These are phyloP conservation scores for Hemileccinum rubropunctum DNA, from an alignment of 768 basidiomycete genomes.

Conservation along the genomic window DNA sequence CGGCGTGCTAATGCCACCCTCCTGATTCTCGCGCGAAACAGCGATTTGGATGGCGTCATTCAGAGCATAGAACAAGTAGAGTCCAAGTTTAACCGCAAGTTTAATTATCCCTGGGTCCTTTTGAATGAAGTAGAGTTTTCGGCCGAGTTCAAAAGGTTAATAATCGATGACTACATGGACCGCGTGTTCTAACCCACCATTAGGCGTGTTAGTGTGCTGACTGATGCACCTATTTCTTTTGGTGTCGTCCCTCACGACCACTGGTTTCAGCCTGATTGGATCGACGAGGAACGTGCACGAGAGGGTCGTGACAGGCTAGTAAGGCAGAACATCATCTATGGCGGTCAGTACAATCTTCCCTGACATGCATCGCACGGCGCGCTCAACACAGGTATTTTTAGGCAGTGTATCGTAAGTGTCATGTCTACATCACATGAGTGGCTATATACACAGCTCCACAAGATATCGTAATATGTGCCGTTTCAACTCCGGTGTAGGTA, in stretches of 20 bases:
- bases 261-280: constrained; percentile 73
- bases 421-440: neutral
- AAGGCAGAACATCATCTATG: constrained; percentile 46
- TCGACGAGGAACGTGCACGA: constrained; percentile 63
- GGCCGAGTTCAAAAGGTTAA: constrained; percentile 48
- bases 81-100: constrained; percentile 55
- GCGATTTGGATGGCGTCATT: constrained; percentile 43
- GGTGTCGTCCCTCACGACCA: constrained; percentile 57
- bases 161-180: neutral
- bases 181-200: constrained; percentile 15
- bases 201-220: constrained; percentile 37
- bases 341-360: constrained; percentile 34
- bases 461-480: constrained; percentile 80
- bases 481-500: constrained; percentile 63
- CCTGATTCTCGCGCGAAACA: constrained; percentile 52
- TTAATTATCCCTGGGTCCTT: constrained; percentile 60
- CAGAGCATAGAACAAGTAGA: constrained; percentile 55
- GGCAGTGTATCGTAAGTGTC: constrained; percentile 43
- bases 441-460: neutral
- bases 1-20: constrained; percentile 57
- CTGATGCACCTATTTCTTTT: constrained; percentile 45
- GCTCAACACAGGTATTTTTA: constrained; percentile 17
- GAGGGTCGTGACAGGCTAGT: constrained; percentile 52
- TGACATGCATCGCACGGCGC: neutral
- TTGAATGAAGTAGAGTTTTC: constrained; percentile 61